These are phyloP conservation scores for Russula sp. DNA, from an alignment of 768 basidiomycete species.

Conservation along the genomic window DNA sequence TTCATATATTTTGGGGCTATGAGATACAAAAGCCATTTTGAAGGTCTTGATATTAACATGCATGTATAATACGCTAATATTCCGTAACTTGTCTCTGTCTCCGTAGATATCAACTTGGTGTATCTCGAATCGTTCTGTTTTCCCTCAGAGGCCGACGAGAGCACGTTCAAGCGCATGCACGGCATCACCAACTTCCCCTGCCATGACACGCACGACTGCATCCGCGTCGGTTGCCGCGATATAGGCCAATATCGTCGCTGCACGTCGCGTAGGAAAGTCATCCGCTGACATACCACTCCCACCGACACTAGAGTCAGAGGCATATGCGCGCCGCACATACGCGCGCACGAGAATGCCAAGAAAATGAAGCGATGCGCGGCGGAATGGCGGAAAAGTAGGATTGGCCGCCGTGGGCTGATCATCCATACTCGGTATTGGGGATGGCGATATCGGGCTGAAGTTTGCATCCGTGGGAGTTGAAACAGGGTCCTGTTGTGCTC, in stretches of 20 bases:
- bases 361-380: slow-evolving; percentile 86
- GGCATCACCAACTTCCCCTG: slow-evolving; percentile 28
- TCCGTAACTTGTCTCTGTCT: background rate
- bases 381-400: slow-evolving; percentile 71
- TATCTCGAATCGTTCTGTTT: background rate
- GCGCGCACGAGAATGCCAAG: slow-evolving; percentile 67
- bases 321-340: slow-evolving; percentile 48
- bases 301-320: background rate
- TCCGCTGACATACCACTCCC: background rate
- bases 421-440: slow-evolving; percentile 43
- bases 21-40: background rate
- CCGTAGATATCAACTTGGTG: background rate
- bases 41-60: background rate
- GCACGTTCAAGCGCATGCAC: slow-evolving; percentile 22
- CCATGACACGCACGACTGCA: slow-evolving; percentile 28
- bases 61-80: background rate
- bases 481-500: background rate
- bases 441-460: background rate
- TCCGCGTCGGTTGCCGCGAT: slow-evolving; percentile 28
- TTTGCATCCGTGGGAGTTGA: background rate
- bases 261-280: slow-evolving; percentile 26
- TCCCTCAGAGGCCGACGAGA: slow-evolving; percentile 13
- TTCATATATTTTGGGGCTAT: background rate
- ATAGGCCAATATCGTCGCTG: slow-evolving; percentile 25
- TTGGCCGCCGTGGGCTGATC: slow-evolving; percentile 54